phyloP scores from a whole-genome alignment of 306 rosid genomes.

The Lathyrus sativus region DNA sequence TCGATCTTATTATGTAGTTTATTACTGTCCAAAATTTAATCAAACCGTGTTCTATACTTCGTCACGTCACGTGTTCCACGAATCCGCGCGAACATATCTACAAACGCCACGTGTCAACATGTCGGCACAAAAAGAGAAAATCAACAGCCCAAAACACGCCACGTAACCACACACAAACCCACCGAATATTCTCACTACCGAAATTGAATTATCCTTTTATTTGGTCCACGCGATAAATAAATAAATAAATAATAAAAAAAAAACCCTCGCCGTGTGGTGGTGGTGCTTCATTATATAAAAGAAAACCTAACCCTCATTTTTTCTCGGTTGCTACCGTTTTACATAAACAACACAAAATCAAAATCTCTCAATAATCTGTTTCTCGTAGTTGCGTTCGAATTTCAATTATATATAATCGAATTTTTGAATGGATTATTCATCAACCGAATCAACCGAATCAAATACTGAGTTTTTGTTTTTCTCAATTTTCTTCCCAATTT shows the following conservation, averaged over 20 bases:
- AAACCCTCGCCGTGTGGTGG: background rate
- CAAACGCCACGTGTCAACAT: slow-evolving; percentile 9
- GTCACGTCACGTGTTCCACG: slow-evolving; percentile 33
- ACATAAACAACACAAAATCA: background rate
- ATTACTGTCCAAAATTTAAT: no score
- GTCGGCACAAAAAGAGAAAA: background rate
- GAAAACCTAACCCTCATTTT: slow-evolving; percentile 8
- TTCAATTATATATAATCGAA: background rate
- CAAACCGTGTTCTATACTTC: no score
- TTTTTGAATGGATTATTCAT: slow-evolving; percentile 68
- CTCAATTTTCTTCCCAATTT: slow-evolving; percentile 30
- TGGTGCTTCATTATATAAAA: background rate
- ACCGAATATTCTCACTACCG: slow-evolving; percentile 47
- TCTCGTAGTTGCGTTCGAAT: slow-evolving; percentile 1
- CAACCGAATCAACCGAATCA: slow-evolving; percentile 47
- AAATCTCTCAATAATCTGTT: slow-evolving; percentile 22
- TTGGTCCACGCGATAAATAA: slow-evolving; percentile 10
- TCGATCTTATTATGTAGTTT: no score
- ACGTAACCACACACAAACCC: slow-evolving; percentile 36
- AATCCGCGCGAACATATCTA: background rate
- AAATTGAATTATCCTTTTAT: slow-evolving; percentile 34
- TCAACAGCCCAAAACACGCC: slow-evolving; percentile 24
- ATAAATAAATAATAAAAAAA: background rate
- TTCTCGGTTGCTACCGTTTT: slow-evolving; percentile 27
- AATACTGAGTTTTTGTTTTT: slow-evolving; percentile 24